Base-by-base conservation (phyloP, 805 yeast species). In the Metschnikowia sp. region DNA sequence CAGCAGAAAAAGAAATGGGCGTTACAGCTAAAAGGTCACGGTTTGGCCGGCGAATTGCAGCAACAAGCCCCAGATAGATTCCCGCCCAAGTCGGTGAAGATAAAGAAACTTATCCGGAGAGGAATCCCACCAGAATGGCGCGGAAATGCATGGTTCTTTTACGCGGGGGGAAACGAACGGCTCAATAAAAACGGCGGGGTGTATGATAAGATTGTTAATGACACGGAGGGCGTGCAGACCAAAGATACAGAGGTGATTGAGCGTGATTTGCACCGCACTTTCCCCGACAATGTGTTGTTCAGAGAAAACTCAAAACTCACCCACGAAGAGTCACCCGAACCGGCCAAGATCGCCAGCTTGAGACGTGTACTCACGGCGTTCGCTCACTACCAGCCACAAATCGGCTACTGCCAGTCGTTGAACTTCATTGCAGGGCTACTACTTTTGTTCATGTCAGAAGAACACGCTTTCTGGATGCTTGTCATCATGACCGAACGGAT, bases 41-140 rank as follows among this genome's bases (percentile, higher is more conserved):
- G 97, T 0, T 67, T 91, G 4, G 63, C 69, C 5, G 66, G 73
- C 39, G 43, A 47, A 28, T n/a, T 40, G 8, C 15, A 8, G 13
- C 26, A 31, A 22, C 53, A 50, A 66, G 64, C 7, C 8, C 94
- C 95, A 1, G 68, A 73, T 0, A 65, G 88, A 53, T 88, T 85
- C 55, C 96, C 96, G 0, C 81, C 92, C 1, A 78, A 78, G 50
- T 84, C 90, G 3, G 91, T 84, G 49, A 88, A 86, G 55, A 72
- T 89, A 53, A 85, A 86, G 59, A 77, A 95, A 49, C 84, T 88
- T 58, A 81, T 94, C 10, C 77, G 97, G 47, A 87, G 87, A 62
- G 99, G 99, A 10, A 84, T 92, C 10, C 98, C 99, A 0, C 91
- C 96, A 0, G 97, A 89, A 62, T 92, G 97, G 97, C 74, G 99